phyloP scores from a whole-genome alignment of 1,139 yeast species.

The Magnusiomyces suaveolens region DNA sequence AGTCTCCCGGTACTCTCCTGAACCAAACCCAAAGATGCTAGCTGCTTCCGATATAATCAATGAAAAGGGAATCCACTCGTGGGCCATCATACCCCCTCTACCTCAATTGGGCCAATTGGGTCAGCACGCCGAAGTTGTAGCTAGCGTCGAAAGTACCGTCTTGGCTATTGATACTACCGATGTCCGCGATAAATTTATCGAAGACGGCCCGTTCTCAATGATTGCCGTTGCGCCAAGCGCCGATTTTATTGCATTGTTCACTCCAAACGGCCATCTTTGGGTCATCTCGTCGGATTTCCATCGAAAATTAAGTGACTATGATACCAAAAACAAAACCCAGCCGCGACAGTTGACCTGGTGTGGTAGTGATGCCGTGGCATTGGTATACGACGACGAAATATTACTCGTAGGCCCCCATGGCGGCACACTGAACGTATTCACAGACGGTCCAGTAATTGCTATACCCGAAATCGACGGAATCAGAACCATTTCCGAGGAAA shows the following conservation, averaged over 20 bases:
- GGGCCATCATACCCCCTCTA: constrained; percentile 32
- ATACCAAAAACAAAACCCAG: constrained; percentile 33
- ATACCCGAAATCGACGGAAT: constrained; percentile 62
- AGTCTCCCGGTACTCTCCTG: constrained; percentile 28
- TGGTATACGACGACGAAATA: constrained; percentile 52
- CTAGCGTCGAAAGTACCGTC: constrained; percentile 23
- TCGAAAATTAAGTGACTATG: constrained; percentile 43
- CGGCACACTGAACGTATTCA: constrained; percentile 42
- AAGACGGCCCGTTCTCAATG: constrained; percentile 50
- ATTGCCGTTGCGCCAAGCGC: constrained; percentile 53
- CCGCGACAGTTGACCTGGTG: constrained; percentile 61
- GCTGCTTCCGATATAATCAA: constrained; percentile 17
- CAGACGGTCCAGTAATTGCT: constrained; percentile 35
- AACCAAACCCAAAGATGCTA: constrained; percentile 27
- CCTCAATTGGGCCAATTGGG: constrained; percentile 19
- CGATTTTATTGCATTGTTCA: constrained; percentile 50
- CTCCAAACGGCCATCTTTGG: constrained; percentile 39
- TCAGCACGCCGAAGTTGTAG: constrained; percentile 29
- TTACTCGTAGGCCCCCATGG: constrained; percentile 65
- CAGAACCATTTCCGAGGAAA: constrained; percentile 48
- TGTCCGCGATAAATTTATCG: constrained; percentile 23
- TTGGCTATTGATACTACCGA: constrained; percentile 24
- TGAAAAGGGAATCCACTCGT: constrained; percentile 21
- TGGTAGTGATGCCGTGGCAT: constrained; percentile 69
- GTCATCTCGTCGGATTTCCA: constrained; percentile 47